Evolutionary conservation across 148 eudicot species (phyloP).

Genomic region (Limonium bicolor): DNA sequence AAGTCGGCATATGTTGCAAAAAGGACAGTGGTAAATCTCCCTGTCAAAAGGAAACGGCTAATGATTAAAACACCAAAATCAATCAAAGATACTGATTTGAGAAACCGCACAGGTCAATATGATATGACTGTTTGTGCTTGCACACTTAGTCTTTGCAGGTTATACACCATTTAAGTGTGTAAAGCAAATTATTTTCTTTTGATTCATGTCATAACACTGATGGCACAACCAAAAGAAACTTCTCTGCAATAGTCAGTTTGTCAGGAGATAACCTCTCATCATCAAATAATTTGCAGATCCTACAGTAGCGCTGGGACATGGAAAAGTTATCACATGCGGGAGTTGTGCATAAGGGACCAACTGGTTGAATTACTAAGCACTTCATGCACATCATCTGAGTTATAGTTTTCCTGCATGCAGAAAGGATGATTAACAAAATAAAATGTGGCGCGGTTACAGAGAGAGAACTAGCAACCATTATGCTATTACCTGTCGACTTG

Average conservation of each 20-base stretch:
- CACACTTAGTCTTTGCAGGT: no score
- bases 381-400: conserved; percentile 93
- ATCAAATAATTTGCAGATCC: conserved; percentile 80
- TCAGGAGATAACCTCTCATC: conserved; percentile 53
- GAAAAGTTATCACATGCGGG: conserved; percentile 43
- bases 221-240: no score
- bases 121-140: no score
- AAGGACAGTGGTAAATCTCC: conserved; percentile 93
- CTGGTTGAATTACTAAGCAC: conserved; percentile 73
- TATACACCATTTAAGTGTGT: no score
- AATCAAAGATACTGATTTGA: no score
- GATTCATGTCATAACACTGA: no score
- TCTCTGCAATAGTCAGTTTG: no score
- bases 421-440: not conserved
- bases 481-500: conserved; percentile 53
- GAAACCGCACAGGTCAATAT: no score
- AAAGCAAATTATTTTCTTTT: no score
- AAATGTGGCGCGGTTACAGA: conserved; percentile 4
- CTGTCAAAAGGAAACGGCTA: no score
- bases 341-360: conserved; percentile 51
- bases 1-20: conserved; percentile 86
- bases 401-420: conserved; percentile 55
- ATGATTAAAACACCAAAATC: not conserved
- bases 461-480: conserved; percentile 2
- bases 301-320: conserved; percentile 86